Conservation (phyloP, 2,329 filamentous ascomycete species). For the Verticillium zaregamsianum region DNA sequence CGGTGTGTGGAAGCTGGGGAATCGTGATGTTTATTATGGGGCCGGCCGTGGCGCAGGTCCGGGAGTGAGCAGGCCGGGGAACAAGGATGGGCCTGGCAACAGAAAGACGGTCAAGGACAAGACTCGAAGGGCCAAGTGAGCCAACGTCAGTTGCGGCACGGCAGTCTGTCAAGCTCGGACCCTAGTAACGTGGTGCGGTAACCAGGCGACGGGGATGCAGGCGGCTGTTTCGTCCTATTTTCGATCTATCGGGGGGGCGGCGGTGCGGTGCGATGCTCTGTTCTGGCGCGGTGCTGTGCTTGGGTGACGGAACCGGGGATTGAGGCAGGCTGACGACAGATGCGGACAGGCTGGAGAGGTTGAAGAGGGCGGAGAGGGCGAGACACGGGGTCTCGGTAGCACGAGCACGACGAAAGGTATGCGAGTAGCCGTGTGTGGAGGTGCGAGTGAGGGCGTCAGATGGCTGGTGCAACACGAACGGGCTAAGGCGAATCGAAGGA, state of each 20-base stretch:
- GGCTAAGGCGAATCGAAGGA: slow-evolving; percentile 6
- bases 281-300: background rate
- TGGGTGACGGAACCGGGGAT: background rate
- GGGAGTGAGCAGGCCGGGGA: slow-evolving; percentile 9
- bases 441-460: slow-evolving; percentile 8
- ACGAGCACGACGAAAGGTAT: slow-evolving; percentile 3
- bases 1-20: slow-evolving; percentile 6
- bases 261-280: background rate
- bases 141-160: background rate
- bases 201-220: background rate
- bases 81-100: slow-evolving; percentile 13
- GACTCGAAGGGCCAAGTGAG: background rate
- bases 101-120: slow-evolving; percentile 14
- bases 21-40: slow-evolving; percentile 10
- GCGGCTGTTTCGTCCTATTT: slow-evolving; percentile 5
- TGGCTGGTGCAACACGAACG: slow-evolving; percentile 7
- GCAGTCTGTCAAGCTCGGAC: background rate
- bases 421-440: slow-evolving; percentile 6
- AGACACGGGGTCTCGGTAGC: slow-evolving; percentile 8
- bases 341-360: background rate
- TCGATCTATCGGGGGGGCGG: slow-evolving; percentile 7
- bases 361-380: slow-evolving; percentile 7
- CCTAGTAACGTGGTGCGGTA: background rate
- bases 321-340: background rate
- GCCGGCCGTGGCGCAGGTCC: slow-evolving; percentile 8